Percentiles rank a stretch among this genome's conserved stretches.
Conservation (phyloP, 2,329 filamentous ascomycete genomes). For the Aspergillus sp. region DNA sequence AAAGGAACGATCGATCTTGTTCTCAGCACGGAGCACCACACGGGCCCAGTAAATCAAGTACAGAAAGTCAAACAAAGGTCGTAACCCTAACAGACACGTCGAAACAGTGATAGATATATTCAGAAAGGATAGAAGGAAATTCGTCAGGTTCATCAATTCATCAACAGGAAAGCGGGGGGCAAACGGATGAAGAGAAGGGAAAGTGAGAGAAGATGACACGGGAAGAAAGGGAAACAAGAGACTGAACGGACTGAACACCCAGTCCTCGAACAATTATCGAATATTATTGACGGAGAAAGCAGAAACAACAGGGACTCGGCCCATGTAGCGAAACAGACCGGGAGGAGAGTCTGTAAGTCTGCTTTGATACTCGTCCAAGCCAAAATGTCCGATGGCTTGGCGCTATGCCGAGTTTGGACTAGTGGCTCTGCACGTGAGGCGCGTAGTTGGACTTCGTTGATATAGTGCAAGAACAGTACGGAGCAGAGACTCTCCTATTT, state of each 20-base stretch:
- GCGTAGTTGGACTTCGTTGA: not conserved
- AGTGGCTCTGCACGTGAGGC: slow-evolving; percentile 1
- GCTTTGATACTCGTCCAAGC: not conserved
- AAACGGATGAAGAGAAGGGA: slow-evolving; percentile 7
- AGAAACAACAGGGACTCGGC: not conserved
- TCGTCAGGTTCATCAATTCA: slow-evolving; percentile 38
- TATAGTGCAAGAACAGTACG: not conserved
- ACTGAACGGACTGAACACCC: not conserved
- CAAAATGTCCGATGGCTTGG: not conserved
- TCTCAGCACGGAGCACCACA: slow-evolving; percentile 3
- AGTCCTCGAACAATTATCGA: not conserved
- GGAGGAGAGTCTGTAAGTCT: not conserved
- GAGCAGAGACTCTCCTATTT: too few species aligned
- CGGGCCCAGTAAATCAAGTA: not conserved
- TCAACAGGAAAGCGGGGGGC: slow-evolving; percentile 19
- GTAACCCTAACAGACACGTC: slow-evolving; percentile 8
- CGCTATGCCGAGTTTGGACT: not conserved
- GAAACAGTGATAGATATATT: slow-evolving; percentile 11
- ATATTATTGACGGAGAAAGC: not conserved
- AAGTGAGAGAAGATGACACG: slow-evolving; percentile 7
- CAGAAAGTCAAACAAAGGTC: slow-evolving; percentile 2
- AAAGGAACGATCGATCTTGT: slow-evolving; percentile 9
- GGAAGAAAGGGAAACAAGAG: slow-evolving; percentile 3
- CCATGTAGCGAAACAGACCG: not conserved
- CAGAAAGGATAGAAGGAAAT: slow-evolving; percentile 29